Evolutionary conservation across 1,284 basidiomycete species (phyloP).

Genomic region (Boletus sp.): DNA sequence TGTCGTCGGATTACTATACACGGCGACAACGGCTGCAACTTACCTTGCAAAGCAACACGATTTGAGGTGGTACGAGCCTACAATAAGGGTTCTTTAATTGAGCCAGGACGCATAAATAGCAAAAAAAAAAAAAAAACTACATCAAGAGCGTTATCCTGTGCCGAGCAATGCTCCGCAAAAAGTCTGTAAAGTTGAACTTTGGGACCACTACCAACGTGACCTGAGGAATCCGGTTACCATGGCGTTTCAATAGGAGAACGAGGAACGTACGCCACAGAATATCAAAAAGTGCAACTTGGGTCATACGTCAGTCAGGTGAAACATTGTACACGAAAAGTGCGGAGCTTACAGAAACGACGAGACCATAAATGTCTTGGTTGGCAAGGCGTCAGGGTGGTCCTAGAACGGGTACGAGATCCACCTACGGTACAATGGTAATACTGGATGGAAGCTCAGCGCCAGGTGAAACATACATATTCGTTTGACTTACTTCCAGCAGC

Average conservation of each 20-base stretch:
- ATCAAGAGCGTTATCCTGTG: slow-evolving; percentile 64
- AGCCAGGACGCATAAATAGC: neutral
- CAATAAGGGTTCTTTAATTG: slow-evolving; percentile 1
- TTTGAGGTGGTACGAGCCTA: slow-evolving; percentile 68
- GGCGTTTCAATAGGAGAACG: neutral
- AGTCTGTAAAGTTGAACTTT: slow-evolving; percentile 65
- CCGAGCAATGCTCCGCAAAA: slow-evolving; percentile 65
- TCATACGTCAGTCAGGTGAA: slow-evolving; percentile 10
- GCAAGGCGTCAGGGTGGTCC: slow-evolving; percentile 14
- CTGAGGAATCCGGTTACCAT: slow-evolving; percentile 30
- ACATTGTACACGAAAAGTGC: neutral
- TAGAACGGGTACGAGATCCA: slow-evolving; percentile 2
- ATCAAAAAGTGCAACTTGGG: slow-evolving; percentile 49
- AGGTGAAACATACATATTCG: neutral
- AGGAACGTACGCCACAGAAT: slow-evolving; percentile 47
- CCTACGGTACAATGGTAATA: slow-evolving; percentile 37
- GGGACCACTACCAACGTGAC: slow-evolving; percentile 66
- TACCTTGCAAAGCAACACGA: slow-evolving; percentile 70
- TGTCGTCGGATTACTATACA: slow-evolving; percentile 1
- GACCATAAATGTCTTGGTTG: slow-evolving; percentile 63
- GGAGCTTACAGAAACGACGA: slow-evolving; percentile 52
- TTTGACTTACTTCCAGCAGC: slow-evolving; percentile 44
- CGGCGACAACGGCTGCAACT: neutral
- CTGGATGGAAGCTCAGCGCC: slow-evolving; percentile 20
- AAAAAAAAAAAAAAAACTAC: too few species aligned